Conservation (phyloP, 306 rosid species). For the Citrullus colocynthis region DNA sequence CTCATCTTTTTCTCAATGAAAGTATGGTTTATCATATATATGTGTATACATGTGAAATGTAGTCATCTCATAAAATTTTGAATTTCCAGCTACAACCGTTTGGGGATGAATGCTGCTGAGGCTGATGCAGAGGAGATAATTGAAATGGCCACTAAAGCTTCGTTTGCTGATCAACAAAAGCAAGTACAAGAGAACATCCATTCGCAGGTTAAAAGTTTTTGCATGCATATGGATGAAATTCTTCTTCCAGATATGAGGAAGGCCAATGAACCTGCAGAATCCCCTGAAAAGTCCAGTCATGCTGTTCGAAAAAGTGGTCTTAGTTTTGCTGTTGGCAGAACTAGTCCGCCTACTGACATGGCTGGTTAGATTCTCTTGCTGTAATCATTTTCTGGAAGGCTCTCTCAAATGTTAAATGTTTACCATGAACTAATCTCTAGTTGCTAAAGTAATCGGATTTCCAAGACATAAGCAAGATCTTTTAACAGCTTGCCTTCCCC, state of each 20-base stretch:
- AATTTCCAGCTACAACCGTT: conserved; percentile 53
- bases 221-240: conserved; percentile 58
- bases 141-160: conserved; percentile 56
- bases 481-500: not conserved
- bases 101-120: conserved; percentile 58
- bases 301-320: conserved; percentile 60
- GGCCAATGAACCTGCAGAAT: conserved; percentile 22
- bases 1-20: too few relatives aligned
- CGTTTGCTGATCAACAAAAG: conserved; percentile 55
- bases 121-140: conserved; percentile 57
- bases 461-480: not conserved
- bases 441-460: not conserved
- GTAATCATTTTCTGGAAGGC: not conserved
- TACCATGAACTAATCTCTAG: not conserved
- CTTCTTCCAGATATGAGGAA: conserved; percentile 39
- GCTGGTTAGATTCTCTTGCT: conserved; percentile 29
- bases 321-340: conserved; percentile 61
- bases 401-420: not conserved
- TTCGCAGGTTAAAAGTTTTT: conserved; percentile 44
- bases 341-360: conserved; percentile 14
- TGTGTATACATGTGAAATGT: too few relatives aligned
- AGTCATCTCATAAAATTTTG: conserved; percentile 11
- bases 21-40: too few relatives aligned
- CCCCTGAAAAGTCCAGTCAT: conserved; percentile 20
- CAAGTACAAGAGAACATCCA: conserved; percentile 83